phyloP scores from a whole-genome alignment of 2,329 filamentous ascomycete species.

The Verticillium klebahnii region DNA sequence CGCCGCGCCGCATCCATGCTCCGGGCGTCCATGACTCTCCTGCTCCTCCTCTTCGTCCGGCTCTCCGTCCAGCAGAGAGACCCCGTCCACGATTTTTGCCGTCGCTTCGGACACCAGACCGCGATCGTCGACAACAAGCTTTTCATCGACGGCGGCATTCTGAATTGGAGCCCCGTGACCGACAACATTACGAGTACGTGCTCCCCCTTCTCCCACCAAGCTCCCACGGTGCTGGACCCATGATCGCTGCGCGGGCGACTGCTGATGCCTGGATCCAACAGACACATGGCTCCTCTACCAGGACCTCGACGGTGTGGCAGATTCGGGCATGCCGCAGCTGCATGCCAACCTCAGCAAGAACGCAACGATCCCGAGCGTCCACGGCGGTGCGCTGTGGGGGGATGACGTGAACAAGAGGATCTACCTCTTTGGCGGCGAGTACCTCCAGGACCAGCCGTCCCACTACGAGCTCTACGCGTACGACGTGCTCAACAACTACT shows the following conservation, averaged over 20 bases:
- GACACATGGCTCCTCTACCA: slow-evolving; percentile 53
- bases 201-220: background rate
- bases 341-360: slow-evolving; percentile 57
- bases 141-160: slow-evolving; percentile 58
- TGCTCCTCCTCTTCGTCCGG: slow-evolving; percentile 2
- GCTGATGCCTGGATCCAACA: slow-evolving; percentile 15
- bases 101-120: slow-evolving; percentile 55
- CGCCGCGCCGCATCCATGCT: background rate
- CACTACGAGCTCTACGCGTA: slow-evolving; percentile 50
- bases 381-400: slow-evolving; percentile 49
- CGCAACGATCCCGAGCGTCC: slow-evolving; percentile 42
- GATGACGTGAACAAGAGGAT: slow-evolving; percentile 60
- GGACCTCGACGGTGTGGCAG: slow-evolving; percentile 42
- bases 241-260: background rate
- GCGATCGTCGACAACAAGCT: slow-evolving; percentile 54
- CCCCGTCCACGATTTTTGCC: slow-evolving; percentile 49
- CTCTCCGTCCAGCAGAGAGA: slow-evolving; percentile 33
- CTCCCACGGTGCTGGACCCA: too few relatives aligned
- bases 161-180: slow-evolving; percentile 49
- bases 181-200: slow-evolving; percentile 53
- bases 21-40: slow-evolving; percentile 1
- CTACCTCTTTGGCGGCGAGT: slow-evolving; percentile 59
- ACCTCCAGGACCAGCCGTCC: slow-evolving; percentile 34
- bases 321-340: slow-evolving; percentile 45
- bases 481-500: slow-evolving; percentile 51